Percentiles rank a stretch among this genome's conserved stretches.
Evolutionary conservation across 1,284 basidiomycete genomes (phyloP).

Genomic region (Tranzscheliella williamsii): DNA sequence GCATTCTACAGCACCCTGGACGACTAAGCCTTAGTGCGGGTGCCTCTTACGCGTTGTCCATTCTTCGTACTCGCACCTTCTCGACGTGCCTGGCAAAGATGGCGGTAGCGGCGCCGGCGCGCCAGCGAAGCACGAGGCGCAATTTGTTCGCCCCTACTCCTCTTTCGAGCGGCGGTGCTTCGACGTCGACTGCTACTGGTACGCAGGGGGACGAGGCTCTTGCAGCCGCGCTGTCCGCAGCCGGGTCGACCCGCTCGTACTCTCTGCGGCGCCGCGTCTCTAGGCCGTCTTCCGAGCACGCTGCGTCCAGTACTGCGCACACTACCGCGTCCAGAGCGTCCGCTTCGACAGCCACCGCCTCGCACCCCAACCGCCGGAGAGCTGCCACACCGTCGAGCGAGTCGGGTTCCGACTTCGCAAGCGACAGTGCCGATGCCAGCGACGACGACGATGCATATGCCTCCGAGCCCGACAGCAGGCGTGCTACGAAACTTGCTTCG

Average conservation of each 20-base stretch:
- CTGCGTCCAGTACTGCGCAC: too few relatives aligned
- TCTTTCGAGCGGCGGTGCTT: neutral
- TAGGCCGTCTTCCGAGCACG: too few relatives aligned
- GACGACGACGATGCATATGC: neutral
- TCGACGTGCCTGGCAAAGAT: too few relatives aligned
- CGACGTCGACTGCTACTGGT: neutral
- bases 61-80: too few relatives aligned
- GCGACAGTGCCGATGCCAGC: conserved; percentile 5
- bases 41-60: too few relatives aligned
- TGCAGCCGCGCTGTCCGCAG: conserved; percentile 9
- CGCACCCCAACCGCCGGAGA: conserved; percentile 1
- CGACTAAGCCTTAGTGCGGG: too few relatives aligned
- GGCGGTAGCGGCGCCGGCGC: too few relatives aligned
- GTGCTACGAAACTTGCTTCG: too few relatives aligned
- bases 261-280: conserved; percentile 19
- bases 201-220: conserved; percentile 7
- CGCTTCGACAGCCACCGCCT: too few relatives aligned
- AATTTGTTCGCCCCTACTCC: conserved; percentile 34
- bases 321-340: too few relatives aligned
- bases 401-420: conserved; percentile 11
- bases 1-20: too few relatives aligned
- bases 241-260: conserved; percentile 13
- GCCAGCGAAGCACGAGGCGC: conserved; percentile 3
- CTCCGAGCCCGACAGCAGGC: neutral
- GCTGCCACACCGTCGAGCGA: conserved; percentile 2